phyloP scores from a whole-genome alignment of 768 basidiomycete species.

The Mrakia blollopis region DNA sequence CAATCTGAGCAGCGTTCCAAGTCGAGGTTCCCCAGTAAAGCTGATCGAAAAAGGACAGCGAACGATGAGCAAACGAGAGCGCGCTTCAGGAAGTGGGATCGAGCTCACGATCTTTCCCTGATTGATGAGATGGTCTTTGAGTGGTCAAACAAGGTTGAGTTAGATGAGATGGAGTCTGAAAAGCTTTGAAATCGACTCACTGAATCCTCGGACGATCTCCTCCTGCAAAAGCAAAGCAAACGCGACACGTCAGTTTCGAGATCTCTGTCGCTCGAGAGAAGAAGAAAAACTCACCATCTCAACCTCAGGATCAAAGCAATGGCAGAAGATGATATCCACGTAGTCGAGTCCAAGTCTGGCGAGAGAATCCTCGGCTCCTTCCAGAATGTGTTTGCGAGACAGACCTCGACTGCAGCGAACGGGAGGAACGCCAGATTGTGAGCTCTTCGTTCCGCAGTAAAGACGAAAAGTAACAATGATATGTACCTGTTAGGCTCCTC shows the following conservation, averaged over 20 bases:
- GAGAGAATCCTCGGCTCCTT: slow-evolving; percentile 64
- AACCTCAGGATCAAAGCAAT: slow-evolving; percentile 15
- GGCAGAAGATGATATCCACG: slow-evolving; percentile 52
- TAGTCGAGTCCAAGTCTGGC: slow-evolving; percentile 69
- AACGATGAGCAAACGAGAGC: not conserved
- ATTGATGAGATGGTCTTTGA: not conserved
- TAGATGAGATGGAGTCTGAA: not conserved
- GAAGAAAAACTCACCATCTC: not conserved
- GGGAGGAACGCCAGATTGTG: not conserved
- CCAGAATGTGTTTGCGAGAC: slow-evolving; percentile 47
- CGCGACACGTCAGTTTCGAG: not conserved
- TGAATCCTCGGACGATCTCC: slow-evolving; percentile 3
- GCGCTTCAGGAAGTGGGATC: not conserved
- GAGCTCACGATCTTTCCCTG: slow-evolving; percentile 11
- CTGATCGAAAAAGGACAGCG: not conserved
- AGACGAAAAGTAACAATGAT: slow-evolving; percentile 50
- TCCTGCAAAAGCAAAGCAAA: not conserved
- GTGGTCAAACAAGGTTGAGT: not conserved
- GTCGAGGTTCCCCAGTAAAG: slow-evolving; percentile 15
- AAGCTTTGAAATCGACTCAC: not conserved
- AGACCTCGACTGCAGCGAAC: slow-evolving; percentile 35
- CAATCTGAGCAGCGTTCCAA: slow-evolving; percentile 4
- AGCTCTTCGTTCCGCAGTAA: slow-evolving; percentile 14
- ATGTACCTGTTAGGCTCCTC: slow-evolving; percentile 57
- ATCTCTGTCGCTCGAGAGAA: not conserved